Evolutionary conservation across 2,329 filamentous ascomycete species (phyloP).

Genomic region (Cercospora sojina): DNA sequence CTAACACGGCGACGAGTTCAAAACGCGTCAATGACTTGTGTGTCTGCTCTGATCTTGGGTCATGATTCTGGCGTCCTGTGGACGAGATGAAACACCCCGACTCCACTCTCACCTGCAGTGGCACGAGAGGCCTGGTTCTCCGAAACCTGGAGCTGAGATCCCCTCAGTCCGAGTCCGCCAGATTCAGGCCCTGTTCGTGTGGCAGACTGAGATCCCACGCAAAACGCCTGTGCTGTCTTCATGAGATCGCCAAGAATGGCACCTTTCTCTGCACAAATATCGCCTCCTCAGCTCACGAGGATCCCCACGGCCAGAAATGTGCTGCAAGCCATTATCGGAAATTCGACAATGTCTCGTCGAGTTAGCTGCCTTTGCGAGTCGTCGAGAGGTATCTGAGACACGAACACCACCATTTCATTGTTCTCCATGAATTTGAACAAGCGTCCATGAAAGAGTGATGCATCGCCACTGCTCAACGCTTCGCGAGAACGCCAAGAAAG

Average conservation of each 20-base stretch:
- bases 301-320: neutral
- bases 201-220: neutral
- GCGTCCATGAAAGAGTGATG: neutral
- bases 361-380: neutral
- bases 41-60: neutral
- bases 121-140: neutral
- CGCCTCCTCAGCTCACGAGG: neutral
- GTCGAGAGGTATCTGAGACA: neutral
- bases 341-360: neutral
- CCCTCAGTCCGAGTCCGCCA: neutral
- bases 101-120: neutral
- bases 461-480: neutral
- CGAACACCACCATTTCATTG: neutral
- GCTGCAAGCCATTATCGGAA: neutral
- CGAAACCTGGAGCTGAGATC: neutral
- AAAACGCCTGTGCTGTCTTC: neutral
- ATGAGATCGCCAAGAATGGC: neutral
- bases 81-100: neutral
- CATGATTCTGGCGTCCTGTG: neutral
- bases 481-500: neutral
- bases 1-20: neutral
- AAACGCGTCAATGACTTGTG: neutral
- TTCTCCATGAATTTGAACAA: neutral
- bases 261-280: neutral
- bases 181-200: neutral